Conservation (phyloP, 148 eudicot species). For the Rhododendron vialii region DNA sequence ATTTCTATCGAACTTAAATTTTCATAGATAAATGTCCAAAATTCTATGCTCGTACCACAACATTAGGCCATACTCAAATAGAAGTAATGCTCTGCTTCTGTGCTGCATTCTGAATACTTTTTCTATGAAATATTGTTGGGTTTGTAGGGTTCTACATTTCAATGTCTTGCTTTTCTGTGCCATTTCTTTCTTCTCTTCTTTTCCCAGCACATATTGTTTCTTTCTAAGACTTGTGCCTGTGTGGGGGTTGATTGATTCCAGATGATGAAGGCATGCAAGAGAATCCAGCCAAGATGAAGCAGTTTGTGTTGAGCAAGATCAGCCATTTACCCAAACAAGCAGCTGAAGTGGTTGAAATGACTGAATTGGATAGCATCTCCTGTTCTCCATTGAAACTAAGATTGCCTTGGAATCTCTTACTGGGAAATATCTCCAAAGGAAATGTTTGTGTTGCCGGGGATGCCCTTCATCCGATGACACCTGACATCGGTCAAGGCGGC, state of each 20-base stretch:
- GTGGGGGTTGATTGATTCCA: constrained; percentile 4
- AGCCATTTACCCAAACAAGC: constrained; percentile 15
- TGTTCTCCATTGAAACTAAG: constrained; percentile 26
- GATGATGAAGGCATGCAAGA: constrained; percentile 26
- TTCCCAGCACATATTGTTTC: not conserved
- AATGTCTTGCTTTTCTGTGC: not conserved
- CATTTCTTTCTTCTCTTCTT: not conserved
- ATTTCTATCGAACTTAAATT: not conserved
- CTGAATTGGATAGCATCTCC: constrained; percentile 20
- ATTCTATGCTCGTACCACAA: not conserved
- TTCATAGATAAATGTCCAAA: not conserved
- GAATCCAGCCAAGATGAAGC: constrained; percentile 34
- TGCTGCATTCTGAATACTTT: not conserved
- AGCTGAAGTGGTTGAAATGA: constrained; percentile 15
- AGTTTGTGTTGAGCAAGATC: constrained; percentile 29
- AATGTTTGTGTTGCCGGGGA: constrained; percentile 43
- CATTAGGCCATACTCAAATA: not conserved
- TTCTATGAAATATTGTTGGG: not conserved
- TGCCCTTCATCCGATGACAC: constrained; percentile 65
- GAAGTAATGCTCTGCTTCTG: not conserved
- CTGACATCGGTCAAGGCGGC: constrained; percentile 57
- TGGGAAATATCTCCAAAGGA: constrained; percentile 29
- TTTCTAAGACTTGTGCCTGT: not conserved
- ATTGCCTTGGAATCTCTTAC: constrained; percentile 42
- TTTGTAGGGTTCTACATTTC: not conserved